Base-by-base conservation (phyloP, 148 eudicot species). In the Rhododendron mucronatum region DNA sequence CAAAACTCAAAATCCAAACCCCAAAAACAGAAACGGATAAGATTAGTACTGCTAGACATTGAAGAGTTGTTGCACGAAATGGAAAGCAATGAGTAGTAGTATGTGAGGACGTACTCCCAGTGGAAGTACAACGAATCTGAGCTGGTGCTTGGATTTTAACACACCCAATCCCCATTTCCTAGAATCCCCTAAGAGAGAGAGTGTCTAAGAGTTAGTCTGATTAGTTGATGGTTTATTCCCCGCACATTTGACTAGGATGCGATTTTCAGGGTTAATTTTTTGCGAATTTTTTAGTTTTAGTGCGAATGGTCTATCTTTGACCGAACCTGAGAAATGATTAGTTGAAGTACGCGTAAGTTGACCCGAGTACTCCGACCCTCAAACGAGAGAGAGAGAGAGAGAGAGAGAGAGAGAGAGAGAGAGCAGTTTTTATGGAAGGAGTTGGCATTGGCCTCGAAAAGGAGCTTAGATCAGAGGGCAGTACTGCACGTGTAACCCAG, bases 401-500 rank as follows among this genome's bases (percentile, higher is more conserved):
- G 18, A 69, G 76, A 71, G 76, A 71, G 76, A 30, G 20, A 26
- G 75, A 61, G 35, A 26, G 18, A 69, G 76, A 71, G 76, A 71
- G 76, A 30, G 20, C 41, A 28, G 39, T 30, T 71, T 75, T 33
- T 33, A 84, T 53, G 81, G 67, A 51, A 73, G 47, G 41, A 12
- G 76, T 71, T 84, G 81, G 71, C 14, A 21, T 86, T 84, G 86
- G 90, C 90, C 91, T 88, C 90, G 88, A 86, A 86, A 90, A 86
- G 78, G 90, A 88, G 33, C 88, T 86, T 77, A 30, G 76, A 14
- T 13, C 41, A 71, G 76, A 84, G 67, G 63, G 63, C 86, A 76
- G 39, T 82, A 85, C 90, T 82, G 87, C 90, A 90, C 91, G 88
- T 90, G 91, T 77, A 84, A 77, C 59, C 85, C 84, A 83, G 63